These are phyloP conservation scores for Puccinia coronata DNA, from an alignment of 1,284 basidiomycete species.

Conservation along the genomic window DNA sequence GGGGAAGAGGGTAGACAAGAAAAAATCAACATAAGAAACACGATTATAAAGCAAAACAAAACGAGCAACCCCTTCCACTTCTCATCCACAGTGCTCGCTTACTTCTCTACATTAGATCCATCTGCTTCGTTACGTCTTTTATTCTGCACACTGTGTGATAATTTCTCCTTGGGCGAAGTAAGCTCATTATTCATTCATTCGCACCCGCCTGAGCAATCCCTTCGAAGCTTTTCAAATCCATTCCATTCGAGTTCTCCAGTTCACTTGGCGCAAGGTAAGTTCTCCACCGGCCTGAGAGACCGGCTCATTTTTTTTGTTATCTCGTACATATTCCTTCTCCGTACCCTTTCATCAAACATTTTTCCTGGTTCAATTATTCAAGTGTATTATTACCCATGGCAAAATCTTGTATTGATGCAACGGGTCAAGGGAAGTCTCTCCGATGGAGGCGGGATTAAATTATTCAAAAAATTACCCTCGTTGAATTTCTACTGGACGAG, in stretches of 20 bases:
- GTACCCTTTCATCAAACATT: not conserved
- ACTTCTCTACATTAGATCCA: not conserved
- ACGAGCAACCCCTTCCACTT: not conserved
- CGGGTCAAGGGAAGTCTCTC: not conserved
- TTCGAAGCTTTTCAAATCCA: not conserved
- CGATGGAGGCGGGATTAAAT: not conserved
- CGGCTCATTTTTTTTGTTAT: not conserved
- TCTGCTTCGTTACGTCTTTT: not conserved
- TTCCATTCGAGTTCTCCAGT: not conserved
- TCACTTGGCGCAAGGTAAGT: not conserved
- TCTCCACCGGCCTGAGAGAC: not conserved
- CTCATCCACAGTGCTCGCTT: not conserved
- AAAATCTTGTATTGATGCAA: not conserved
- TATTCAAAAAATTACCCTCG: not conserved
- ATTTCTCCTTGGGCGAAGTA: not conserved
- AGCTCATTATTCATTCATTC: not conserved
- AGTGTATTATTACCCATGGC: not conserved
- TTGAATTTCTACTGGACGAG: not conserved
- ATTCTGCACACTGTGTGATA: not conserved
- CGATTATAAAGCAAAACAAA: not conserved
- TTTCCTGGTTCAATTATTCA: not conserved
- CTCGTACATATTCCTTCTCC: not conserved
- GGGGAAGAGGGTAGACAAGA: not conserved
- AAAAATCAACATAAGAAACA: constrained; percentile 5
- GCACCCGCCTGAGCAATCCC: not conserved